Evolutionary conservation across 176 grass and related monocot genomes (phyloP), one percentile per base, ranked within the genome.

Genomic region (Avena sativa): DNA sequence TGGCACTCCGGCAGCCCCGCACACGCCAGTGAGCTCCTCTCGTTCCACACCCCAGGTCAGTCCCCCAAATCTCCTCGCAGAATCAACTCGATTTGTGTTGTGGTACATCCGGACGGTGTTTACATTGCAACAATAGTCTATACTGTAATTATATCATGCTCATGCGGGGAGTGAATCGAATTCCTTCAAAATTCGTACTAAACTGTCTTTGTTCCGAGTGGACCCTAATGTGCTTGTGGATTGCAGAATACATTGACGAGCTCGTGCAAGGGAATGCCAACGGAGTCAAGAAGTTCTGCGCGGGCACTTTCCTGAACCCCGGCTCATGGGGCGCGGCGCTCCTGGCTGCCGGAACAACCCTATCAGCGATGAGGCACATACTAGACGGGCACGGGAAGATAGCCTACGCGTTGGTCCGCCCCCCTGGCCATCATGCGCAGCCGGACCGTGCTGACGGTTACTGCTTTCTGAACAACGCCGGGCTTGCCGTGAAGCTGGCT

Each of bases 381-480:
- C 91, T 95, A 47, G 93, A 93, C 7, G 90, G 88, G 5, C 82
- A 82, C 15, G 90, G 86, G 15, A 94, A 92, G 80, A 77, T 95
- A 19, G 87, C 92, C 26, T 98, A 98, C 76, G 85, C 91, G 3
- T 32, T 98, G 84, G 93, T 95, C 65, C 88, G 96, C 0, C 93
- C 96, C 2, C 96, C 93, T 43, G 96, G 96, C 62, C 96, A 98
- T 79, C 96, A 98, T 55, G 88, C 93, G 16, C 96, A 96, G 8
- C 93, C 96, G 5, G 67, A 84, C 84, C 82, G 16, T 26, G 96
- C 96, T 1, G 93, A 98, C 61, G 92, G 96, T 9, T 98, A 92
- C 76, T 98, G 96, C 88, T 95, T 98, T 26, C 94, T 98, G 19
- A 98, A 98, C 85, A 96, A 98, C 57, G 96, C 96, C 2, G 92